These are phyloP conservation scores for Umbelopsis sp. DNA, from an alignment of 371 early-diverging fungal genomes.

Conservation along the genomic window DNA sequence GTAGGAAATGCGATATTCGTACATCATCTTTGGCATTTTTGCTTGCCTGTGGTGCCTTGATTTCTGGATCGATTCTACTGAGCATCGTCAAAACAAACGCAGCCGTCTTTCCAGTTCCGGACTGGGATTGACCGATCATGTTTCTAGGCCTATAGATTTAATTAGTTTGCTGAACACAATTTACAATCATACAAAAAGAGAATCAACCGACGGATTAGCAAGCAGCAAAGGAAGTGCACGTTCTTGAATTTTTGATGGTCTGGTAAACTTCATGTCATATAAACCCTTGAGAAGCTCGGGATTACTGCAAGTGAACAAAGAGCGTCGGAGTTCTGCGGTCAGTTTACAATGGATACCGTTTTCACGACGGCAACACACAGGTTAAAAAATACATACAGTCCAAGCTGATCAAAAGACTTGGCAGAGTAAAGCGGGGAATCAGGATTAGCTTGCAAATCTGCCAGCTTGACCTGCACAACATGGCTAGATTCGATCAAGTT, in stretches of 20 bases:
- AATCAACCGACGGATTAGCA: constrained; percentile 50
- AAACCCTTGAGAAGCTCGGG: constrained; percentile 61
- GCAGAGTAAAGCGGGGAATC: constrained; percentile 66
- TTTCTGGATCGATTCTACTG: constrained; percentile 61
- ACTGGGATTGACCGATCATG: constrained; percentile 14
- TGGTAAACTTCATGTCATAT: constrained; percentile 83
- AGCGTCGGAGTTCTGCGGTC: no score
- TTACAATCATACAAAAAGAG: not conserved
- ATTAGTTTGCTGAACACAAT: no score
- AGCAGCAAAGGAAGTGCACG: constrained; percentile 82
- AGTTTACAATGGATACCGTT: not conserved
- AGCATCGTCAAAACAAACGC: constrained; percentile 95
- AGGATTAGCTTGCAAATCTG: constrained; percentile 63
- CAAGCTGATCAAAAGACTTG: constrained; percentile 66
- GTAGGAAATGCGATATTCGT: no score
- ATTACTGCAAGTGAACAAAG: not conserved
- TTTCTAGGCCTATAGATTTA: not conserved
- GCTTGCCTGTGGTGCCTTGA: constrained; percentile 28
- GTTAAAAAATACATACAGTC: constrained; percentile 44
- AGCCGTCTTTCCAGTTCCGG: constrained; percentile 85
- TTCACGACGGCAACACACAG: not conserved
- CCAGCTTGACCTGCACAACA: constrained; percentile 70
- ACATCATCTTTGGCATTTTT: no score
- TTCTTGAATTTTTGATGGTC: constrained; percentile 90
- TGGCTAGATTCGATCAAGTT: constrained; percentile 44